Evolutionary conservation across 495 filamentous ascomycete genomes (phyloP).

Genomic region (Podospora conica): DNA sequence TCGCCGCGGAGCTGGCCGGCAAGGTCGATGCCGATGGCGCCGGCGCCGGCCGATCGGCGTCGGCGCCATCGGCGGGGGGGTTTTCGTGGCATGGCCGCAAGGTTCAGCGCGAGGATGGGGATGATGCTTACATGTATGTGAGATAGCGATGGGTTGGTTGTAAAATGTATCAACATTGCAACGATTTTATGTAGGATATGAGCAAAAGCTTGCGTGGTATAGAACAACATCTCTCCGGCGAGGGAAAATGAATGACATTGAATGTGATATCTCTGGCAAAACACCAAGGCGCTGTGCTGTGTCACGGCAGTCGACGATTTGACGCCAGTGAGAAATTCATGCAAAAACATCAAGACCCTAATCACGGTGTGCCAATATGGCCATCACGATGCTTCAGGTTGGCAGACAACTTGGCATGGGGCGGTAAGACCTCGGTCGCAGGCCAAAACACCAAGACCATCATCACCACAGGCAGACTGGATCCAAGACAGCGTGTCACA

Average conservation of each 20-base stretch:
- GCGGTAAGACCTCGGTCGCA: not conserved
- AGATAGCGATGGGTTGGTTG: not conserved
- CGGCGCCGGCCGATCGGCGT: too few species aligned
- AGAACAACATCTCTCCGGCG: not conserved
- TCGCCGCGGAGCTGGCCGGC: not conserved
- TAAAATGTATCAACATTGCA: not conserved
- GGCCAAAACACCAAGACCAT: not conserved
- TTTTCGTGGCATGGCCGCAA: not conserved
- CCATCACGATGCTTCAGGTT: not conserved
- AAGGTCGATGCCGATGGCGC: not conserved
- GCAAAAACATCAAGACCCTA: not conserved
- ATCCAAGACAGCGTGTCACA: not conserved
- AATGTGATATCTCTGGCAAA: not conserved
- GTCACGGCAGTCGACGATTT: not conserved
- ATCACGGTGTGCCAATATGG: not conserved
- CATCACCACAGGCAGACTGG: not conserved
- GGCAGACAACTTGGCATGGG: not conserved
- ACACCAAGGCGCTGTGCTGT: not conserved
- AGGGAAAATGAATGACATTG: not conserved
- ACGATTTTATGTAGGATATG: not conserved
- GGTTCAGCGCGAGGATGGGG: not conserved
- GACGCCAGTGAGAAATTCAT: not conserved
- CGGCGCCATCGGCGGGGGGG: not conserved
- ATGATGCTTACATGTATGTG: not conserved
- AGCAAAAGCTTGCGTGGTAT: not conserved